Conservation (phyloP, 768 basidiomycete genomes). For the Lentinula edodes region DNA sequence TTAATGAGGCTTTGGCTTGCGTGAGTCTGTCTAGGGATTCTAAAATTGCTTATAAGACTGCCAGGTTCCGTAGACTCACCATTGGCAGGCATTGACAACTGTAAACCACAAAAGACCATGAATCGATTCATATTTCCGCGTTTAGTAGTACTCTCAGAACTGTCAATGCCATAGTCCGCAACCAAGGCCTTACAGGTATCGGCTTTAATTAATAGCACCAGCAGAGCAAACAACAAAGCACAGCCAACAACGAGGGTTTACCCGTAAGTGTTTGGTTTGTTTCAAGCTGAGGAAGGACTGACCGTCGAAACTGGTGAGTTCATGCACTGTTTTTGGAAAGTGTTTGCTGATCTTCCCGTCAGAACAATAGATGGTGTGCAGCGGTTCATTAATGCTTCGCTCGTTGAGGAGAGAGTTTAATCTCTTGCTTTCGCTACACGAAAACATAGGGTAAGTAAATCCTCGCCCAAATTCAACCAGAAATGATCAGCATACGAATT, state of each 20-base stretch:
- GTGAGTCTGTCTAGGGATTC: background rate
- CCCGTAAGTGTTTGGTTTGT: background rate
- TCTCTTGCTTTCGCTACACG: constrained; percentile 49
- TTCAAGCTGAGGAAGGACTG: constrained; percentile 11
- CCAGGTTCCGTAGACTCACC: constrained; percentile 24
- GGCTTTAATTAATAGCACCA: constrained; percentile 13
- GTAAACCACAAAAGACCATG: constrained; percentile 53
- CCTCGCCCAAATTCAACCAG: background rate
- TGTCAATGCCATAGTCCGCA: constrained; percentile 32
- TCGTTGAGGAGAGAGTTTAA: constrained; percentile 43
- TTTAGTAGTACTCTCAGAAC: constrained; percentile 20
- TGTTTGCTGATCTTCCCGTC: constrained; percentile 40
- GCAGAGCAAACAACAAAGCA: too few relatives aligned
- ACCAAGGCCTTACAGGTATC: constrained; percentile 28
- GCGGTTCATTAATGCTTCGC: constrained; percentile 29
- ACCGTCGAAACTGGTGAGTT: constrained; percentile 51
- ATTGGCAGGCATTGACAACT: constrained; percentile 37
- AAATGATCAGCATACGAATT: constrained; percentile 43
- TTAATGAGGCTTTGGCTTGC: background rate
- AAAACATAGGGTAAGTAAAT: background rate
- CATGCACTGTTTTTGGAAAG: constrained; percentile 48
- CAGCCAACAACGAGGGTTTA: background rate
- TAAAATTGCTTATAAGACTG: background rate
- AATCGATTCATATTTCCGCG: constrained; percentile 50
- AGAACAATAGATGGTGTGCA: constrained; percentile 43